These are phyloP conservation scores for Zanthoxylum bungeanum DNA, from an alignment of 345 rosid genomes.

Conservation along the genomic window DNA sequence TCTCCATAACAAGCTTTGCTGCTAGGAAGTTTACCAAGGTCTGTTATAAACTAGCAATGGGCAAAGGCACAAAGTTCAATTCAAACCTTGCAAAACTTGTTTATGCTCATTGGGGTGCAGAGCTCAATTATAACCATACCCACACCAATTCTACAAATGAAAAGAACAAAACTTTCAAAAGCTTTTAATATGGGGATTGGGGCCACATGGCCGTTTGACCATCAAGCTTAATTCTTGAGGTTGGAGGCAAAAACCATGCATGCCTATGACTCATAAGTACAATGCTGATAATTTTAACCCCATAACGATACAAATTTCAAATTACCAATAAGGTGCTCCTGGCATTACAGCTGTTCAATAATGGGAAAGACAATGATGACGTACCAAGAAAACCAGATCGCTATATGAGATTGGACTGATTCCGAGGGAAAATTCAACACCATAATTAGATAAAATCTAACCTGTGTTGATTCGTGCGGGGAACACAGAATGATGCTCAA, in stretches of 20 bases:
- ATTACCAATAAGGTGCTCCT: neutral
- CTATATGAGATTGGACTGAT: neutral
- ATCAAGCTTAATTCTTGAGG: neutral
- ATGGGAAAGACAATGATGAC: neutral
- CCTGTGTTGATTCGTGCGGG: slow-evolving; percentile 97
- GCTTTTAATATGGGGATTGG: too few relatives aligned
- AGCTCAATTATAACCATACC: neutral
- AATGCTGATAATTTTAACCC: neutral
- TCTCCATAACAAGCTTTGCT: neutral
- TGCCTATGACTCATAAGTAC: neutral
- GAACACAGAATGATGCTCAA: slow-evolving; percentile 84
- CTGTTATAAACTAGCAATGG: neutral
- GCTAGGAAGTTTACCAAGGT: neutral
- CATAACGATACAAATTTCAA: neutral
- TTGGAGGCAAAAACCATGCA: neutral
- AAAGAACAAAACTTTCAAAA: neutral
- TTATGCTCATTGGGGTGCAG: neutral
- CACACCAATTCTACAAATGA: neutral
- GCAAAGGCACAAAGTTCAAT: neutral
- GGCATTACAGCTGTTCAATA: neutral
- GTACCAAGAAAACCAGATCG: neutral
- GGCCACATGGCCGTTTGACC: neutral
- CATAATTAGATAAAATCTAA: slow-evolving; percentile 29
- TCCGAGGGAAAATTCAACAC: neutral
- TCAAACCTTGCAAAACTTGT: neutral